Conservation (phyloP, 768 basidiomycete genomes). For the Hebeloma cylindrosporum region DNA sequence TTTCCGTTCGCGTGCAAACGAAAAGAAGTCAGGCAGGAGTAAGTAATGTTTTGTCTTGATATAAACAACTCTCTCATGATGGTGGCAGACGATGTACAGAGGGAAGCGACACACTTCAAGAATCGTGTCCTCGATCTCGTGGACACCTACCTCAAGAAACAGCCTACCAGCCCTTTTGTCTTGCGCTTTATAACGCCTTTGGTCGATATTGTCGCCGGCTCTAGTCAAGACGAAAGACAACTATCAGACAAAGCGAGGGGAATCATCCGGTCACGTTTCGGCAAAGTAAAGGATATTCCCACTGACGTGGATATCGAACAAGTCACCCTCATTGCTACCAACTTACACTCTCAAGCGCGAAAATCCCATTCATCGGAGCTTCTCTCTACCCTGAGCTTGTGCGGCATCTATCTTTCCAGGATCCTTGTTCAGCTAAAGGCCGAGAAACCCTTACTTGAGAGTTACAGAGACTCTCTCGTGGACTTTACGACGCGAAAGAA, state of each 20-base stretch:
- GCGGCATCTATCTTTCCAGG: slow-evolving; percentile 69
- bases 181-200: slow-evolving; percentile 73
- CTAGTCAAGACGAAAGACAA: slow-evolving; percentile 77
- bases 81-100: slow-evolving; percentile 65
- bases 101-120: slow-evolving; percentile 95
- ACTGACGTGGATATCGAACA: slow-evolving; percentile 44
- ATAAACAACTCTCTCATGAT: neutral
- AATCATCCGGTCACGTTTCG: slow-evolving; percentile 71
- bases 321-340: slow-evolving; percentile 48
- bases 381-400: slow-evolving; percentile 62
- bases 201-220: slow-evolving; percentile 67
- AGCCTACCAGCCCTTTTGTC: slow-evolving; percentile 69
- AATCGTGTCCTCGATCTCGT: slow-evolving; percentile 94
- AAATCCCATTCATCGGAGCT: slow-evolving; percentile 62
- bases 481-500: slow-evolving; percentile 84
- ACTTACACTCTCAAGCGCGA: slow-evolving; percentile 72
- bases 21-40: slow-evolving; percentile 69
- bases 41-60: slow-evolving; percentile 16
- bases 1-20: slow-evolving; percentile 68
- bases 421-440: slow-evolving; percentile 42
- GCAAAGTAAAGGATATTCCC: slow-evolving; percentile 71
- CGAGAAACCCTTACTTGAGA: slow-evolving; percentile 44
- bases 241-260: slow-evolving; percentile 86
- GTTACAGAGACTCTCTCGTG: slow-evolving; percentile 63
- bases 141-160: slow-evolving; percentile 78